A percentile compares a stretch with the other conserved stretches of the same genome.
Evolutionary conservation across 2,329 filamentous ascomycete species (phyloP).

Genomic region (Diaporthe sp.): DNA sequence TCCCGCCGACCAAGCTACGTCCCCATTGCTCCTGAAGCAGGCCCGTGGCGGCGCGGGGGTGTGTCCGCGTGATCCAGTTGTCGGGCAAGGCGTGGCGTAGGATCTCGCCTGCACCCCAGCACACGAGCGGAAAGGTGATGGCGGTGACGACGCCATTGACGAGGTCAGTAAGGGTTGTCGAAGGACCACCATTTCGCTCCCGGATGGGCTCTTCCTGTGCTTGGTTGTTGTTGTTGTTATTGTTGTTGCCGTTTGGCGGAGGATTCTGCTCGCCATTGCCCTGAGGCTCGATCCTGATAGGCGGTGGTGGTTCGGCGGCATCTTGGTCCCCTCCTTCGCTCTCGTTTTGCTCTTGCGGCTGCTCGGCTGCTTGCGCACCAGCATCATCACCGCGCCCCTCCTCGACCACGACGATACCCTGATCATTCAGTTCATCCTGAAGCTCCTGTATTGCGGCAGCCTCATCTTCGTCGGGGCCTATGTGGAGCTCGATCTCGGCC

Average conservation of each 20-base stretch:
- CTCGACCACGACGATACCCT: conserved; percentile 33
- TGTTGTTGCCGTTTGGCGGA: conserved; percentile 40
- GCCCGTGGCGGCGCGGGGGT: conserved; percentile 63
- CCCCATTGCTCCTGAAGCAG: conserved; percentile 90
- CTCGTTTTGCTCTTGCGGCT: conserved; percentile 30
- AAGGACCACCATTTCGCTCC: conserved; percentile 48
- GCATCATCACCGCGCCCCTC: conserved; percentile 21
- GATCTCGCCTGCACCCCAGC: conserved; percentile 82
- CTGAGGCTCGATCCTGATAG: conserved; percentile 27
- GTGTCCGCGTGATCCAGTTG: conserved; percentile 71
- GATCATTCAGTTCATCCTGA: conserved; percentile 48
- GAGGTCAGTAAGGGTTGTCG: conserved; percentile 56
- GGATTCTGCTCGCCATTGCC: conserved; percentile 39
- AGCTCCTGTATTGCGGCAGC: conserved; percentile 43
- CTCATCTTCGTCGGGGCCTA: conserved; percentile 51
- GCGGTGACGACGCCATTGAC: conserved; percentile 66
- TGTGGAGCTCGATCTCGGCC: conserved; percentile 47
- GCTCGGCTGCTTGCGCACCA: conserved; percentile 10
- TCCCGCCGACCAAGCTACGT: conserved; percentile 88
- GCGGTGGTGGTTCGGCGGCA: conserved; percentile 35
- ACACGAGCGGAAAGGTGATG: conserved; percentile 85
- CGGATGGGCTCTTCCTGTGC: conserved; percentile 41
- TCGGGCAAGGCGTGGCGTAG: conserved; percentile 78
- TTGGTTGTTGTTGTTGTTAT: conserved; percentile 43
- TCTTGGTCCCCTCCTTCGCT: conserved; percentile 20